Percentiles rank a stretch among this genome's conserved stretches.
These are phyloP conservation scores for Pythium pyrilobum DNA, from an alignment of 352 stramenopile genomes.

Conservation along the genomic window DNA sequence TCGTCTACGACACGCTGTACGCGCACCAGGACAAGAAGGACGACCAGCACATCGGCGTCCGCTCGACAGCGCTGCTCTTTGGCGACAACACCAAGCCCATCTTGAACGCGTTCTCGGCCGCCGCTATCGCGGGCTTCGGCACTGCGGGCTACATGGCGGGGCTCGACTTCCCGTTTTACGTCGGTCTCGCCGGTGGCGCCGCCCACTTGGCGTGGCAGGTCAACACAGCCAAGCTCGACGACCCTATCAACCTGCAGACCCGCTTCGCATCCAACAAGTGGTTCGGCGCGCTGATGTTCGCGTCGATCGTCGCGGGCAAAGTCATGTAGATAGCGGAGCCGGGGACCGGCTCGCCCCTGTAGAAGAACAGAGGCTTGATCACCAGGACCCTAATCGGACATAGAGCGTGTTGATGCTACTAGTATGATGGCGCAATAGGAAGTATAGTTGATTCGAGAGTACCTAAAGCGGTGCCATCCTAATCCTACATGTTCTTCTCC, in stretches of 20 bases:
- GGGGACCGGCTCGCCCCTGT: not conserved
- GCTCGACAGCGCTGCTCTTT: slow-evolving; percentile 95
- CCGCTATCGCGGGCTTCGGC: slow-evolving; percentile 56
- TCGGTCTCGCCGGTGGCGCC: slow-evolving; percentile 79
- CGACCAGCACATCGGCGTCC: slow-evolving; percentile 94
- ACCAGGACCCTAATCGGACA: too few species aligned
- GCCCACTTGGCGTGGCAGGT: slow-evolving; percentile 96
- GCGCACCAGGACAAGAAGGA: slow-evolving; percentile 98
- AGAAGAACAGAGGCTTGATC: too few species aligned
- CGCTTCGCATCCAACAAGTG: slow-evolving; percentile 95
- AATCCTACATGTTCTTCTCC: too few species aligned
- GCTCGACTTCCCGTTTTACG: slow-evolving; percentile 88
- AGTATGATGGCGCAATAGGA: too few species aligned
- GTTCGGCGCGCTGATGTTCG: slow-evolving; percentile 81
- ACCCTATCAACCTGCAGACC: slow-evolving; percentile 90
- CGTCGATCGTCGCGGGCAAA: slow-evolving; percentile 76
- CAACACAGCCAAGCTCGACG: slow-evolving; percentile 92
- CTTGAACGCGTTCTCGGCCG: slow-evolving; percentile 80
- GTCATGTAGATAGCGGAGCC: slow-evolving; percentile 28
- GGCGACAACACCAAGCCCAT: slow-evolving; percentile 93
- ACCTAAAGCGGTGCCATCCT: too few species aligned
- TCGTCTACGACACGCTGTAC: slow-evolving; percentile 99
- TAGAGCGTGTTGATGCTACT: too few species aligned
- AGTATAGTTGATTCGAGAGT: too few species aligned
- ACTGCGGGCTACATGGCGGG: slow-evolving; percentile 72